phyloP scores from a whole-genome alignment of 108 stramenopile genomes.

The Nannochloropsis gaditana region DNA sequence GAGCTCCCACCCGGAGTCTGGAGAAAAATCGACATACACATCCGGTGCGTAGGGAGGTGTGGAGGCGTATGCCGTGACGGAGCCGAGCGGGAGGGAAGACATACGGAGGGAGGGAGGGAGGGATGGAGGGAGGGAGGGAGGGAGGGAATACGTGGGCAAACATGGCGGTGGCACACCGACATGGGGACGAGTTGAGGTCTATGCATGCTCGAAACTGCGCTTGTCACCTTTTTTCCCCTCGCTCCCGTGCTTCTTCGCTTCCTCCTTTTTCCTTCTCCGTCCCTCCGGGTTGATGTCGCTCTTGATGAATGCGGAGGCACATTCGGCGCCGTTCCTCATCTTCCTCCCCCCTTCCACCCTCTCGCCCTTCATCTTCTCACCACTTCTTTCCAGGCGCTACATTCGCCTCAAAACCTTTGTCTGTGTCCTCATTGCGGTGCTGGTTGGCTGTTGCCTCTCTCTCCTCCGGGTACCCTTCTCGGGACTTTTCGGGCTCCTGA shows the following conservation, averaged over 20 bases:
- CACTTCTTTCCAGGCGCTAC: neutral
- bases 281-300: neutral
- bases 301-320: neutral
- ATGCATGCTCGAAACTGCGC: neutral
- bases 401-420: neutral
- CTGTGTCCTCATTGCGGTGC: neutral
- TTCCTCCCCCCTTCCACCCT: neutral
- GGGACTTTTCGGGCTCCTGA: neutral
- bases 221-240: neutral
- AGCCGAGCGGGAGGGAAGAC: neutral
- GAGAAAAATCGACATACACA: neutral
- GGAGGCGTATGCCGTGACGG: neutral
- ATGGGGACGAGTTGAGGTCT: neutral
- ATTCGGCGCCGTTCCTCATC: neutral
- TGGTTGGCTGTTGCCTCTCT: neutral
- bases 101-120: neutral
- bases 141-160: neutral
- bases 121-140: neutral
- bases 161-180: neutral
- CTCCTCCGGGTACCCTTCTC: slow-evolving; percentile 12
- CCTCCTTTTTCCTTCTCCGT: neutral
- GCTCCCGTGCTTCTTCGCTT: neutral
- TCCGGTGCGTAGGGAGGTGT: neutral
- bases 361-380: neutral
- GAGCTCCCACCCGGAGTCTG: neutral